These are phyloP conservation scores for Camelina hispida DNA, from an alignment of 345 rosid genomes.

Conservation along the genomic window DNA sequence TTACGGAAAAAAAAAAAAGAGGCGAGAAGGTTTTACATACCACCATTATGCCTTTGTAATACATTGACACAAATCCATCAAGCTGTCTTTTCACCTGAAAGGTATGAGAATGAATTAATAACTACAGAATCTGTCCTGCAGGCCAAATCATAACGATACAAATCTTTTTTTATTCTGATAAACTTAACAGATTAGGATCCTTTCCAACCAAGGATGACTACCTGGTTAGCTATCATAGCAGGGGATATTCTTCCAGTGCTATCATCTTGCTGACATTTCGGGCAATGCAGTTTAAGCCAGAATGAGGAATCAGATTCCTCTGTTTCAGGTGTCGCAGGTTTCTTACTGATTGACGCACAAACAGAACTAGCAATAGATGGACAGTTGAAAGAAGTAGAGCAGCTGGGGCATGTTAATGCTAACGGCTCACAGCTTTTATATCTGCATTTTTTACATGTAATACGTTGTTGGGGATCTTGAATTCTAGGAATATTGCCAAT, in stretches of 20 bases:
- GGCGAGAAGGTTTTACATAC: conserved; percentile 50
- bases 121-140: conserved; percentile 4
- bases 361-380: conserved; percentile 69
- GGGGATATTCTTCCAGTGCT: conserved; percentile 70
- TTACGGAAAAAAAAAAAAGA: conserved; percentile 11
- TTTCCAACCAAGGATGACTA: conserved; percentile 32
- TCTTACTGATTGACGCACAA: conserved; percentile 44
- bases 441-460: conserved; percentile 51
- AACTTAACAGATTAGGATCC: not conserved
- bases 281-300: conserved; percentile 76
- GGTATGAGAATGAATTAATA: conserved; percentile 22
- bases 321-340: conserved; percentile 48
- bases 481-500: not conserved
- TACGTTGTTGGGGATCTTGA: conserved; percentile 12
- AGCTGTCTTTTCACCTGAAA: conserved; percentile 88
- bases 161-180: not conserved
- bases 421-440: conserved; percentile 79
- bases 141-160: conserved; percentile 21
- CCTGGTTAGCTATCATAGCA: conserved; percentile 90
- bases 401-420: conserved; percentile 81
- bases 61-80: conserved; percentile 69
- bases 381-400: conserved; percentile 75
- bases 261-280: conserved; percentile 75
- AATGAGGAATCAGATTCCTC: conserved; percentile 57
- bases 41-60: conserved; percentile 90